These are phyloP conservation scores for Akanthomyces uredinophilus DNA, from an alignment of 2,329 filamentous ascomycete species.

Conservation along the genomic window DNA sequence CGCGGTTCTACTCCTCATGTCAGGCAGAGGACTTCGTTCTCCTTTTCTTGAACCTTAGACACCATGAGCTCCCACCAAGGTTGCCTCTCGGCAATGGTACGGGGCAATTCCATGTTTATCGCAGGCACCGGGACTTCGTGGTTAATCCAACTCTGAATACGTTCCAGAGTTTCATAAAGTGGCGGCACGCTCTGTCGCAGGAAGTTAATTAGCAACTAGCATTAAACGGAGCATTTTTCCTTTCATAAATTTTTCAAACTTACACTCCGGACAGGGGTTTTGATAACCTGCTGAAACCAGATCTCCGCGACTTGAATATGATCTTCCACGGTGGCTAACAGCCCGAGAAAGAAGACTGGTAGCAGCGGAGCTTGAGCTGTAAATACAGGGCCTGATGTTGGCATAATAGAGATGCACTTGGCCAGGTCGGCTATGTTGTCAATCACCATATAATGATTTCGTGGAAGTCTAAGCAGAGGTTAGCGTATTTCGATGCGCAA, in stretches of 20 bases:
- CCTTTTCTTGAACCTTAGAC: slow-evolving; percentile 25
- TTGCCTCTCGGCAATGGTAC: slow-evolving; percentile 25
- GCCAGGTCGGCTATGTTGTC: slow-evolving; percentile 29
- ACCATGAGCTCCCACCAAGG: slow-evolving; percentile 40
- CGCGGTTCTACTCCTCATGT: slow-evolving; percentile 24
- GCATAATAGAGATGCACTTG: slow-evolving; percentile 35
- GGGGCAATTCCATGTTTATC: slow-evolving; percentile 16
- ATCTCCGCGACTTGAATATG: slow-evolving; percentile 26
- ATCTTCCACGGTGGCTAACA: slow-evolving; percentile 27
- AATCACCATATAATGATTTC: slow-evolving; percentile 32
- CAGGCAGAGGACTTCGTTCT: slow-evolving; percentile 33
- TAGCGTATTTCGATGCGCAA: not conserved
- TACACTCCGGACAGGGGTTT: slow-evolving; percentile 35
- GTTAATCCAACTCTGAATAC: slow-evolving; percentile 33
- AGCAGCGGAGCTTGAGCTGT: slow-evolving; percentile 38
- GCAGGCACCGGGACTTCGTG: slow-evolving; percentile 21
- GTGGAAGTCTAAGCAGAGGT: slow-evolving; percentile 28
- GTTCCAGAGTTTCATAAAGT: slow-evolving; percentile 28
- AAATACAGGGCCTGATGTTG: slow-evolving; percentile 35
- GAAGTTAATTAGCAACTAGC: slow-evolving; percentile 15
- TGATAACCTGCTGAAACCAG: slow-evolving; percentile 35
- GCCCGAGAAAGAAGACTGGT: slow-evolving; percentile 36
- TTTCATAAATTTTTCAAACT: slow-evolving; percentile 18
- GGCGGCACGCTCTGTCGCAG: slow-evolving; percentile 35
- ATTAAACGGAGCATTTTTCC: not conserved